Evolutionary conservation across 2,329 filamentous ascomycete species (phyloP).

Genomic region (Ilyonectria mors-panacis): DNA sequence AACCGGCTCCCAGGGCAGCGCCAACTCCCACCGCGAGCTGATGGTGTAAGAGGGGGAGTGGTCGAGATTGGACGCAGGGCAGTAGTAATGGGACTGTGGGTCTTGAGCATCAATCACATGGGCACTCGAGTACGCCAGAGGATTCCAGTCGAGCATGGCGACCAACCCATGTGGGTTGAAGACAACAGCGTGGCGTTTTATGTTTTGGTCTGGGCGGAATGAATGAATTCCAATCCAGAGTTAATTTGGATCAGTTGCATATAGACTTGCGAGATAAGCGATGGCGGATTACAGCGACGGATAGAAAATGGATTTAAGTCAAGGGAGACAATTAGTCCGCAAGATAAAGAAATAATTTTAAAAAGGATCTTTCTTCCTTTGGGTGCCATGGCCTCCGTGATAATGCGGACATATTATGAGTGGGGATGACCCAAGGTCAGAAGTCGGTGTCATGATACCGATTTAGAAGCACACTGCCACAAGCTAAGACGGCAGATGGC

Average conservation of each 20-base stretch:
- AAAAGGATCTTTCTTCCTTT: conserved; percentile 2
- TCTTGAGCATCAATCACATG: conserved; percentile 8
- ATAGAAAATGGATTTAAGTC: not conserved
- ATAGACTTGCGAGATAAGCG: conserved; percentile 1
- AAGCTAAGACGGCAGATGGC: conserved; percentile 15
- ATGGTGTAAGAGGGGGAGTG: conserved; percentile 13
- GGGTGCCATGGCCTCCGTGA: conserved; percentile 13
- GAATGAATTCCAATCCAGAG: conserved; percentile 1
- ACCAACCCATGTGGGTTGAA: conserved; percentile 1
- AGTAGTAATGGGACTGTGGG: not conserved
- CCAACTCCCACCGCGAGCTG: conserved; percentile 9
- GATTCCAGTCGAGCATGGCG: conserved; percentile 13
- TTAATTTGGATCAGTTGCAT: conserved; percentile 18
- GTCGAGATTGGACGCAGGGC: not conserved
- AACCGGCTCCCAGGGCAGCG: conserved; percentile 14
- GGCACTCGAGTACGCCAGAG: conserved; percentile 4
- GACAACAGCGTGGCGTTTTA: conserved; percentile 19
- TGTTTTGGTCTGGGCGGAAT: conserved; percentile 12
- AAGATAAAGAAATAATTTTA: not conserved
- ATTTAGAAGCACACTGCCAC: conserved; percentile 46
- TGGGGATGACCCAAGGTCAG: conserved; percentile 6
- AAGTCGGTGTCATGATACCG: conserved; percentile 28
- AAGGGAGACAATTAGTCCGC: not conserved
- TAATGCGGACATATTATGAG: conserved; percentile 13
- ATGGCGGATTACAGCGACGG: not conserved